Conservation (phyloP, 768 basidiomycete species). For the Lentinula edodes region DNA sequence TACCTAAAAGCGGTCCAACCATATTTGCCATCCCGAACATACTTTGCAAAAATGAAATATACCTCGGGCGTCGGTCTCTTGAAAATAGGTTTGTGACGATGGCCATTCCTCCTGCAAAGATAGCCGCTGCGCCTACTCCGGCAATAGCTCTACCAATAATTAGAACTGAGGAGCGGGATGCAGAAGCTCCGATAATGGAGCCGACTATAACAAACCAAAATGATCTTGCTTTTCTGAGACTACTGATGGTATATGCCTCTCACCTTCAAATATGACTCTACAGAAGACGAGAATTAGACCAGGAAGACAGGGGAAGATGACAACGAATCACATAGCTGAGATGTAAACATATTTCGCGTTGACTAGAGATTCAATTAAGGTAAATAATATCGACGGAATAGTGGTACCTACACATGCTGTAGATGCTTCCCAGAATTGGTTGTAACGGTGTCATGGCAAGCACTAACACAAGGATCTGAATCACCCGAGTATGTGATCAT, state of each 20-base stretch:
- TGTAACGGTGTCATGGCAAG: constrained; percentile 15
- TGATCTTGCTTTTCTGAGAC: background rate
- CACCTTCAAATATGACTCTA: background rate
- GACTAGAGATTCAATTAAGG: background rate
- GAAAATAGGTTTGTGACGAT: constrained; percentile 21
- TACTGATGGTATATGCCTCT: background rate
- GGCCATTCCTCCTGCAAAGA: constrained; percentile 15
- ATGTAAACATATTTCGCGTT: background rate
- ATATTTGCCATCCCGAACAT: constrained; percentile 17
- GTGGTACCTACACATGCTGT: constrained; percentile 8
- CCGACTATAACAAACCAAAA: constrained; percentile 36
- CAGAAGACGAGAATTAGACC: background rate
- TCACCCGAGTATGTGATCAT: background rate
- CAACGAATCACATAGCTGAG: background rate
- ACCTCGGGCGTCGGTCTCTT: constrained; percentile 22
- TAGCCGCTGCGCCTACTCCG: constrained; percentile 38
- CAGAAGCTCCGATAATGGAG: constrained; percentile 33
- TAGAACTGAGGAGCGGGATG: constrained; percentile 20
- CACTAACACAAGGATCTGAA: constrained; percentile 10
- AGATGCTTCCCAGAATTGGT: constrained; percentile 17
- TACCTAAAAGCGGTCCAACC: constrained; percentile 20
- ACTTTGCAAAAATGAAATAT: constrained; percentile 35
- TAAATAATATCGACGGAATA: constrained; percentile 18
- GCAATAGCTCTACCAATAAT: constrained; percentile 40
- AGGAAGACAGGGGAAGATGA: background rate